These are phyloP conservation scores for Ascochyta koolunga DNA, from an alignment of 2,329 filamentous ascomycete species.

Conservation along the genomic window DNA sequence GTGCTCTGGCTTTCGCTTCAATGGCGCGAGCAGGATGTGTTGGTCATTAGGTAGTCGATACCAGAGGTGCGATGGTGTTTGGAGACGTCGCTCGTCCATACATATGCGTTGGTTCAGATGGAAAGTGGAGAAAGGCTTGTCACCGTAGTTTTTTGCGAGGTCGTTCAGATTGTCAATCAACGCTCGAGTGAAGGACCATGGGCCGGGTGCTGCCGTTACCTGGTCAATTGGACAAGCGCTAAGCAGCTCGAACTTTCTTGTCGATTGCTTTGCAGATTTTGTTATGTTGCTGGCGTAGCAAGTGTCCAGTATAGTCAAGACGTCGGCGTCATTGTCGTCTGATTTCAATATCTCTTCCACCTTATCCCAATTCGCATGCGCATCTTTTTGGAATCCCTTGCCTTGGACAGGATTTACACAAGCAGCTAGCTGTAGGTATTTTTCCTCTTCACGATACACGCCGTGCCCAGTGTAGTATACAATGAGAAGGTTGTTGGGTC, in stretches of 20 bases:
- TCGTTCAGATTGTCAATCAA: conserved; percentile 40
- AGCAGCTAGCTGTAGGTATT: conserved; percentile 37
- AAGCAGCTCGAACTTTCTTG: conserved; percentile 41
- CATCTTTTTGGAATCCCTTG: conserved; percentile 32
- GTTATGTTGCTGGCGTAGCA: conserved; percentile 47
- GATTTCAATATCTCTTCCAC: conserved; percentile 37
- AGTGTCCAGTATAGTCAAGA: conserved; percentile 48
- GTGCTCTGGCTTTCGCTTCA: conserved; percentile 22
- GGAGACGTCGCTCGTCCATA: conserved; percentile 29
- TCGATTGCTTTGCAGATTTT: conserved; percentile 34
- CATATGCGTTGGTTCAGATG: conserved; percentile 37
- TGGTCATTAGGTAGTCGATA: conserved; percentile 32
- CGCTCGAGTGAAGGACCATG: conserved; percentile 42
- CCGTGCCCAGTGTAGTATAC: conserved; percentile 51
- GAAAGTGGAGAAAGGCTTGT: conserved; percentile 40
- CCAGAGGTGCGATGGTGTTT: conserved; percentile 39
- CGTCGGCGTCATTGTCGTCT: conserved; percentile 41
- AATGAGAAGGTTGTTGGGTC: conserved; percentile 42
- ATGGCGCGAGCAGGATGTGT: conserved; percentile 40
- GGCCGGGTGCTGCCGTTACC: conserved; percentile 38
- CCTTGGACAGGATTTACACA: conserved; percentile 17
- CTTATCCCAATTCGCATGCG: conserved; percentile 44
- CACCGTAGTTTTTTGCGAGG: conserved; percentile 25
- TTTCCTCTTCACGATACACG: conserved; percentile 26
- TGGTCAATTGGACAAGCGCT: conserved; percentile 37